Base-by-base conservation (phyloP, 352 stramenopile genomes). In the Phytophthora pini region DNA sequence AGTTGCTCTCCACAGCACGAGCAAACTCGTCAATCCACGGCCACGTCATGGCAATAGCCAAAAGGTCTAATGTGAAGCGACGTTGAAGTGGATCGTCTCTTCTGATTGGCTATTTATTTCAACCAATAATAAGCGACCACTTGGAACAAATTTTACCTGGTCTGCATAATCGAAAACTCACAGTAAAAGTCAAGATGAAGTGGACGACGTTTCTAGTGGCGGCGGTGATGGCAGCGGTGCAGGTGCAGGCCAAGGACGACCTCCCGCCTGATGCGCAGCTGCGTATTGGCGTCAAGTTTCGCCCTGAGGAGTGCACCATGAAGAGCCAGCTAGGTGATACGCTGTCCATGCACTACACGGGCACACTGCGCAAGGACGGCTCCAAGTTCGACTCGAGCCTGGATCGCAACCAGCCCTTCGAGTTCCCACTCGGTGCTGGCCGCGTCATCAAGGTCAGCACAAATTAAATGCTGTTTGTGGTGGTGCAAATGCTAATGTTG, bases 321-420 rank as follows among this genome's bases (percentile, higher is more conserved):
- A 94, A 93, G 83, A 91, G 72, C 60, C 68, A 90, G 66, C 58
- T 74, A 50, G 94, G 94, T 29, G 88, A 94, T 68, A 89, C 95
- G 69, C 84, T 99, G 26, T 97, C 89, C 55, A 98, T 98, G 70
- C 93, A 98, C 82, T 99, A 99, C 89, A 98, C 93, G 45, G 97
- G 97, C 40, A 98, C 87, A 29, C 75, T 99, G 34, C 89, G 84
- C 68, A 98, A 97, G 70, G 94, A 98, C 77, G 97, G 97, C 53
- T 97, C 89, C 63, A 95, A 99, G 70, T 99, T 99, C 72, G 97
- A 99, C 82, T 98, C 92, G 56, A 98, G 92, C 32, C 83, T 98
- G 61, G 93, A 98, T 61, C 95, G 97, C 61, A 93, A 94, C 61
- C 56, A 82, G 68, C 96, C 97, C 3, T 98, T 98, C 47, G 94